phyloP scores from a whole-genome alignment of 257 asterid species.

The Jasminum sambac region DNA sequence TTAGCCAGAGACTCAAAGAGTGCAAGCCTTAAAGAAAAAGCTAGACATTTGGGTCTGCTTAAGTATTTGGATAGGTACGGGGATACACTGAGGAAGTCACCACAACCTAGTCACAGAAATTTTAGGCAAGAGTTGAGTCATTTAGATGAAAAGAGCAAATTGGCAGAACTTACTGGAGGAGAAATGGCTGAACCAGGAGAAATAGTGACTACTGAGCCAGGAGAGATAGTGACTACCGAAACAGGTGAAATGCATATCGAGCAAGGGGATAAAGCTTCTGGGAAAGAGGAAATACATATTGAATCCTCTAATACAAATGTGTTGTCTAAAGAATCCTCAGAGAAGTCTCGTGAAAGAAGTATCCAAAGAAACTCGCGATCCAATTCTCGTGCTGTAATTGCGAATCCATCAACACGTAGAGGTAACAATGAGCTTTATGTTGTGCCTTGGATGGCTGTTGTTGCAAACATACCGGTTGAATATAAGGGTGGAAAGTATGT shows the following conservation, averaged over 20 bases:
- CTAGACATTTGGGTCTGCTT: constrained; percentile 63
- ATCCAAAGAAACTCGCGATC: constrained; percentile 19
- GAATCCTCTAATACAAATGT: constrained; percentile 17
- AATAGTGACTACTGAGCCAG: not conserved
- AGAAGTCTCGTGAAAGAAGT: constrained; percentile 15
- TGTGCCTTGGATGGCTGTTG: constrained; percentile 85
- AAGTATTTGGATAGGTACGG: constrained; percentile 62
- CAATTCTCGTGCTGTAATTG: constrained; percentile 13
- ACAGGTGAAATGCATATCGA: constrained; percentile 1
- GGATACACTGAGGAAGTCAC: constrained; percentile 23
- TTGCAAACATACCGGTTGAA: constrained; percentile 68
- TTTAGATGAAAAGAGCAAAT: constrained; percentile 22
- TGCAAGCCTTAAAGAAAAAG: constrained; percentile 61
- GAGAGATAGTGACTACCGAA: not conserved
- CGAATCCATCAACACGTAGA: constrained; percentile 18
- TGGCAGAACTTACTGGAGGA: constrained; percentile 8
- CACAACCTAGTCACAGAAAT: constrained; percentile 33
- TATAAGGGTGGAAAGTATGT: constrained; percentile 49
- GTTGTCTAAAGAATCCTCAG: constrained; percentile 11
- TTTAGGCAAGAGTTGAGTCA: constrained; percentile 26
- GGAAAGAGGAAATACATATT: constrained; percentile 31
- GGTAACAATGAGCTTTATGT: constrained; percentile 61
- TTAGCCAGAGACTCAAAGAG: constrained; percentile 60
- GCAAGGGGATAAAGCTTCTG: constrained; percentile 16
- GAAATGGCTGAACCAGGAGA: constrained; percentile 2